Conservation (phyloP, 768 basidiomycete genomes). For the Termitomyces sp. region DNA sequence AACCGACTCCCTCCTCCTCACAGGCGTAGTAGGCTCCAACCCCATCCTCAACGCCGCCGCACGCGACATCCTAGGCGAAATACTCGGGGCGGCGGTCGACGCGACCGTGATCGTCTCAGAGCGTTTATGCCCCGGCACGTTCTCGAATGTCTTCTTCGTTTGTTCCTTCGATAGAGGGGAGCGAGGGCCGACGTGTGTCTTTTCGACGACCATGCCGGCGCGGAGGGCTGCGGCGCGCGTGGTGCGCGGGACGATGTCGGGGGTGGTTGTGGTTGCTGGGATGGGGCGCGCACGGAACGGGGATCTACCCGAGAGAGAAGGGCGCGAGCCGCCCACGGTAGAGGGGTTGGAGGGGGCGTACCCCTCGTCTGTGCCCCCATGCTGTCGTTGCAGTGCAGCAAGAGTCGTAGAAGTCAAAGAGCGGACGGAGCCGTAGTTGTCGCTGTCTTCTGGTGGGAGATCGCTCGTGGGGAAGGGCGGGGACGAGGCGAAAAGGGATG, state of each 20-base stretch:
- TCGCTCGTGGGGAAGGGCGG: constrained; percentile 74
- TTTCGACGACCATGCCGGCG: constrained; percentile 51
- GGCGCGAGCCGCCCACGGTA: constrained; percentile 36
- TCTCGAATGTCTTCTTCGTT: constrained; percentile 61
- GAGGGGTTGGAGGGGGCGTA: constrained; percentile 45
- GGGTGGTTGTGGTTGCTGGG: constrained; percentile 56
- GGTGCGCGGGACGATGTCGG: constrained; percentile 74
- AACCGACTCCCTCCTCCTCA: constrained; percentile 34
- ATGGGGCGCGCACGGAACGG: constrained; percentile 66
- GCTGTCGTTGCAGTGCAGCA: too few species aligned
- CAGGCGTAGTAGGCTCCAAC: constrained; percentile 34
- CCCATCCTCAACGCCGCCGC: constrained; percentile 72
- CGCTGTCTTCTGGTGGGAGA: constrained; percentile 42
- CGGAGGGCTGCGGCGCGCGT: constrained; percentile 74
- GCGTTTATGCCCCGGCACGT: constrained; percentile 83
- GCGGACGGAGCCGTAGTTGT: constrained; percentile 33
- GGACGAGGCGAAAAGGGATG: constrained; percentile 75
- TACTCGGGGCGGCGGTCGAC: constrained; percentile 66
- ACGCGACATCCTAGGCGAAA: constrained; percentile 73
- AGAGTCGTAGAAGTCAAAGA: constrained; percentile 38
- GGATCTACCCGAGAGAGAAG: constrained; percentile 41
- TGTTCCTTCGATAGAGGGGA: constrained; percentile 58
- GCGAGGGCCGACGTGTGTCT: constrained; percentile 40
- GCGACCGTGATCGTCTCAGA: constrained; percentile 64
- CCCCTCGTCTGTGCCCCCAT: constrained; percentile 36